phyloP scores from a whole-genome alignment of 805 yeast species.

The Metschnikowia matae region DNA sequence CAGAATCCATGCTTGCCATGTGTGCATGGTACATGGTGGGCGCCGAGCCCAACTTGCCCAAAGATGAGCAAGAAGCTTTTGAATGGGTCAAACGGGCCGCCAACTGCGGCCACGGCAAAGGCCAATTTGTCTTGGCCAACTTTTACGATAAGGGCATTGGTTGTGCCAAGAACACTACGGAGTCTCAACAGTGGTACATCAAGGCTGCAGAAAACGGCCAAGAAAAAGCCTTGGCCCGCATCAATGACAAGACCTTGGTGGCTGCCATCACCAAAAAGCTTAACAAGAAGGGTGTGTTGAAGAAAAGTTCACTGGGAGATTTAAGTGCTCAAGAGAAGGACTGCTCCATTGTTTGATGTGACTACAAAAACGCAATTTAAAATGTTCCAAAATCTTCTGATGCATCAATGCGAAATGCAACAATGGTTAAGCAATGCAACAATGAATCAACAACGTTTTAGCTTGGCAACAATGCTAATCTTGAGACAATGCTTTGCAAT shows the following conservation, averaged over 20 bases:
- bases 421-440: no score
- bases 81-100: conserved; percentile 95
- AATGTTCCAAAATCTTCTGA: no score
- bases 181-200: conserved; percentile 71
- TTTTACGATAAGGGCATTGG: conserved; percentile 89
- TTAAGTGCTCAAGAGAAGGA: conserved; percentile 35
- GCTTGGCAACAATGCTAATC: no score
- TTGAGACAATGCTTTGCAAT: no score
- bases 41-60: conserved; percentile 72
- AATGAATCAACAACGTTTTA: no score
- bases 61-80: conserved; percentile 80
- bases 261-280: conserved; percentile 28
- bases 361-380: not conserved
- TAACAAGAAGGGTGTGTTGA: conserved; percentile 15
- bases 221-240: conserved; percentile 33
- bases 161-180: conserved; percentile 52
- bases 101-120: conserved; percentile 65
- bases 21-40: conserved; percentile 98
- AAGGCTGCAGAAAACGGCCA: conserved; percentile 62
- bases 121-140: conserved; percentile 79
- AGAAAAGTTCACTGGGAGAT: not conserved
- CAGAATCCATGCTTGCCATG: conserved; percentile 85
- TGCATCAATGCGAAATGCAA: no score
- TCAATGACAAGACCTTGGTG: conserved; percentile 29
- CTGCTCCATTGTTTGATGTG: conserved; percentile 39